Evolutionary conservation across 2,329 filamentous ascomycete species (phyloP), one percentile per base, ranked within the genome.

Genomic region (Paraphoma sp.): DNA sequence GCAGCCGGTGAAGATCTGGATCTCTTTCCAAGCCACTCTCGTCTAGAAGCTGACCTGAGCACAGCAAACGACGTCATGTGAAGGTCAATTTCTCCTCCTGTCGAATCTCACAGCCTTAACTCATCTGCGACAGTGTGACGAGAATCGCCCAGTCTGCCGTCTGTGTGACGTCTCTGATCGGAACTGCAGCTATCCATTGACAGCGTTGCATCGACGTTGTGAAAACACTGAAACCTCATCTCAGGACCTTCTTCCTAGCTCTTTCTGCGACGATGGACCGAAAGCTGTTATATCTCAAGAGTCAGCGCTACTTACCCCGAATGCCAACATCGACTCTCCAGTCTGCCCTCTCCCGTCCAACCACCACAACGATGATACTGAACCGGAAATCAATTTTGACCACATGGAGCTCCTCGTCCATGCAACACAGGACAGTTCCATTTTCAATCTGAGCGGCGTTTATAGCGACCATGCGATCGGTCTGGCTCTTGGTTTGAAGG

Each of bases 321-420:
- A 17, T 10, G 28, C 40, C 2, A 14, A 17, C 41, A 42, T 29
- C 38, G 17, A 41, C 9, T 16, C 45, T n/a, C 30, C 40, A 7
- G 28, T 11, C 12, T 45, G 14, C 31, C 42, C 18, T 11, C 40
- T 45, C 14, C 41, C 29, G 12, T 23, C 14, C 36, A 30, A 29
- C 23, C 28, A 36, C 11, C 29, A 42, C 7, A 40, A 58, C 10
- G 12, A 48, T 6, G 12, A 29, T n/a, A 10, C 45, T 6, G 55
- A 65, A 6, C 53, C 60, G 3, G 31, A 48, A 17, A 57, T 78
- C 36, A 78, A 78, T 18, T 46, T 72, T 23, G 56, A 63, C 31
- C 76, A 78, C 55, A 73, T 73, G 64, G 73, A 78, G 45, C 71
- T 78, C 16, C 60, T 78, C 31, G 57, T 73, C 18, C 74, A 78